Base-by-base conservation (phyloP, 2,329 filamentous ascomycete species). In the Stromatinia cepivora region DNA sequence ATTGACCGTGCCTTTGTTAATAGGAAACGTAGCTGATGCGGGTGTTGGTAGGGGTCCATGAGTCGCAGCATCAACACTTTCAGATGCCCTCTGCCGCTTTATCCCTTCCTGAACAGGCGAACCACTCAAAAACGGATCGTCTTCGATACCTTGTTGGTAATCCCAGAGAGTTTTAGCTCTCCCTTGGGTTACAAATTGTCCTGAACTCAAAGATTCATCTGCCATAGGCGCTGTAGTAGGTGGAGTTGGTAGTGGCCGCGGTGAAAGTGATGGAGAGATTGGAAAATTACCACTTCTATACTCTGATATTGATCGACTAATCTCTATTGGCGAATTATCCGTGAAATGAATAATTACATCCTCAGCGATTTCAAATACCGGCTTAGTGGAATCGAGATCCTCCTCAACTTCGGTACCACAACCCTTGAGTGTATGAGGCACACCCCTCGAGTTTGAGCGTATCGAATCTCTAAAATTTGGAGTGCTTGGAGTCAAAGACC, bases 261-360 rank as follows among this genome's bases (percentile, higher is more conserved):
- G 65, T 59, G 28, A 52, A n/a, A 4, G n/a, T 3, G 34, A 36
- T 42, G 71, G 70, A 1, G 68, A 15, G 17, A 77, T 63, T 25
- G 81, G 79, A 69, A 80, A 81, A 39, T 63, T 76, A 9, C 80
- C 79, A 28, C 80, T 76, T 69, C 79, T 80, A 72, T 87, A 85
- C 34, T 50, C 42, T 39, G 54, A 50, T 50, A 67, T 53, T 1
- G 82, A 81, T 39, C 79, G 77, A 45, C 88, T 79, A 22, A 84
- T 80, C 1, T 80, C 80, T 31, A 84, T 82, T 1, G 88, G 76
- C 0, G 84, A 74, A 2, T 82, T 81, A 11, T 82, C 81, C 20
- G 82, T 83, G 68, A 89, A 82, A 58, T 85, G 81, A 34, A 90
- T 80, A 3, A 88, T 81, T 1, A 88, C 75, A 71, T 90, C 85